Percentiles rank a stretch among this genome's conserved stretches.
These are phyloP conservation scores for Sugiyamaella lignohabitans DNA, from an alignment of 805 yeast species.

Conservation along the genomic window DNA sequence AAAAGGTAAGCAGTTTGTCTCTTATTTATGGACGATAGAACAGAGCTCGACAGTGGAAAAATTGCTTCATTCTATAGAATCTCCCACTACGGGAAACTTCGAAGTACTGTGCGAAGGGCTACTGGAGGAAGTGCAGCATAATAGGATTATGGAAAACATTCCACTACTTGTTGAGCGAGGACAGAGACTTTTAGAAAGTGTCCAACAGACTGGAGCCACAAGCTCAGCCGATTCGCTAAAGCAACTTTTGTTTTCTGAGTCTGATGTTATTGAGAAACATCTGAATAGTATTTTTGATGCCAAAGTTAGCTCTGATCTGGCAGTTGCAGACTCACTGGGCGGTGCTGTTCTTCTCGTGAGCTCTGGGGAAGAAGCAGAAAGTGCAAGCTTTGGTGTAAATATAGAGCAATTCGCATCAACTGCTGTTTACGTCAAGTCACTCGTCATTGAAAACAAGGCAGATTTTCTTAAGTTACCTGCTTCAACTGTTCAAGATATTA, in stretches of 20 bases:
- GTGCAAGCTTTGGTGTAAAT: no score
- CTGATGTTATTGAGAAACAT: no score
- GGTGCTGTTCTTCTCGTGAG: constrained; percentile 24
- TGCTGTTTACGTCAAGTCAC: not conserved
- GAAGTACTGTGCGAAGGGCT: constrained; percentile 10
- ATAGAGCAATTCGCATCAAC: not conserved
- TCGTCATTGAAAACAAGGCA: not conserved
- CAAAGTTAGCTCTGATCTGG: constrained; percentile 16
- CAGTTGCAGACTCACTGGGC: constrained; percentile 24
- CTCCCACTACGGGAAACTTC: not conserved
- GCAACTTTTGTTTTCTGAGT: not conserved
- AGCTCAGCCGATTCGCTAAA: no score
- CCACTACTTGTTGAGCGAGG: not conserved
- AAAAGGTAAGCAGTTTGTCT: constrained; percentile 13
- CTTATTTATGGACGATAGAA: constrained; percentile 16
- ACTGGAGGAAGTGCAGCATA: constrained; percentile 6
- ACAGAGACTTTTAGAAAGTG: not conserved
- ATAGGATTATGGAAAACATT: constrained; percentile 19
- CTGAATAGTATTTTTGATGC: constrained; percentile 5
- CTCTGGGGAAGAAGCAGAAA: no score
- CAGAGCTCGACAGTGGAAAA: constrained; percentile 1
- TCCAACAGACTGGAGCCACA: no score
- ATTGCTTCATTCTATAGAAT: not conserved
- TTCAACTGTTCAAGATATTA: not conserved
- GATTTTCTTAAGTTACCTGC: not conserved